These are phyloP conservation scores for Ogataea corticis DNA, from an alignment of 805 yeast genomes.

Conservation along the genomic window DNA sequence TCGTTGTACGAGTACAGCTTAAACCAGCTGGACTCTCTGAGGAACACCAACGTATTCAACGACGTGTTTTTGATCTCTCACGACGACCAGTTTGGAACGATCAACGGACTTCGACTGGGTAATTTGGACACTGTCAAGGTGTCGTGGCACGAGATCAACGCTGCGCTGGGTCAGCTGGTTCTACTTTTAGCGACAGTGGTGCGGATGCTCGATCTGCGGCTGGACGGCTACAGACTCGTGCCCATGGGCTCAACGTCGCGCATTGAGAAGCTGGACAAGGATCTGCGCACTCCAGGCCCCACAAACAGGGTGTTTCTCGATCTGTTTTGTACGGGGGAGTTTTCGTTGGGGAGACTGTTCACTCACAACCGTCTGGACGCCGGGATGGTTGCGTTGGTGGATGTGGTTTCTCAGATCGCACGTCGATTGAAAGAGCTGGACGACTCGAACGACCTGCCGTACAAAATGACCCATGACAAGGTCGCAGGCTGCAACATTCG, in stretches of 20 bases:
- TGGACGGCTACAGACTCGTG: conserved; percentile 61
- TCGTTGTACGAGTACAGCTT: conserved; percentile 62
- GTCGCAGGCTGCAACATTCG: conserved; percentile 80
- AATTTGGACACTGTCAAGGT: conserved; percentile 57
- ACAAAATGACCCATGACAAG: conserved; percentile 64
- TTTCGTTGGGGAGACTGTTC: conserved; percentile 67
- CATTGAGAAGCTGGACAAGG: conserved; percentile 56
- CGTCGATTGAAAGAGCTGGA: conserved; percentile 46
- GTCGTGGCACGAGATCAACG: conserved; percentile 89
- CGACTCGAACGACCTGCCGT: conserved; percentile 65
- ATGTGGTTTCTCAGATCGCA: conserved; percentile 56
- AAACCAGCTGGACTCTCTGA: conserved; percentile 65
- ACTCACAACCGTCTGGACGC: conserved; percentile 77
- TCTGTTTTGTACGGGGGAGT: conserved; percentile 68
- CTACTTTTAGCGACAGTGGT: conserved; percentile 66
- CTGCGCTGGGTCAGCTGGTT: conserved; percentile 85
- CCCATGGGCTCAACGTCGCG: conserved; percentile 87
- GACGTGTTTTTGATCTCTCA: conserved; percentile 83
- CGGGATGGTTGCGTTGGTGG: conserved; percentile 77
- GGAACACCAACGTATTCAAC: conserved; percentile 78
- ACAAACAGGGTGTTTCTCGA: conserved; percentile 46
- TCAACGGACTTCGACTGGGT: conserved; percentile 85
- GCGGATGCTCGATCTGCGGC: conserved; percentile 52
- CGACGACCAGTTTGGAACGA: conserved; percentile 83
- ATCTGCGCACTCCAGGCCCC: conserved; percentile 34